Evolutionary conservation across 495 filamentous ascomycete species (phyloP).

Genomic region (Cudoniella acicularis): DNA sequence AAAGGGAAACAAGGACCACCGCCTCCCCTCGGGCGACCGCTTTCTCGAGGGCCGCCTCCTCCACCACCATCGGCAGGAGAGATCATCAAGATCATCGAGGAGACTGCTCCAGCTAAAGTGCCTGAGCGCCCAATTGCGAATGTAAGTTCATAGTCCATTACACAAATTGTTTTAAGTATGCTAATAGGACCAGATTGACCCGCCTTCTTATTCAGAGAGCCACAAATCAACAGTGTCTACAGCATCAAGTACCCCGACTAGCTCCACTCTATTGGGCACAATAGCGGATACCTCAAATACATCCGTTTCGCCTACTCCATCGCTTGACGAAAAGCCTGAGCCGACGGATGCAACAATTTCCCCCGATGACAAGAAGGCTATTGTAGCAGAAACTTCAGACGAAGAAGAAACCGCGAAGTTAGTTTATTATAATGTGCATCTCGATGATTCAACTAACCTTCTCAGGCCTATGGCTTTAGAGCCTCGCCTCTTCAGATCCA

Average conservation of each 20-base stretch:
- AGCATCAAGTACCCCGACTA: background rate
- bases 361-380: background rate
- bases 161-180: background rate
- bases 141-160: background rate
- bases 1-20: no score
- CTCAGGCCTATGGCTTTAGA: slow-evolving; percentile 7
- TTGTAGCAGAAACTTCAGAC: background rate
- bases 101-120: background rate
- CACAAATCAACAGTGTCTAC: background rate
- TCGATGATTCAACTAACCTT: background rate
- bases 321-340: background rate
- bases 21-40: no score
- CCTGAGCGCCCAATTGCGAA: background rate
- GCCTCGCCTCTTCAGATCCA: slow-evolving; percentile 20
- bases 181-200: slow-evolving; percentile 5
- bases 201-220: slow-evolving; percentile 15
- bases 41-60: slow-evolving; percentile 2
- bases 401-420: background rate
- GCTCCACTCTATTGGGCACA: background rate
- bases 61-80: background rate
- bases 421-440: background rate
- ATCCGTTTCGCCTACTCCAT: background rate
- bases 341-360: background rate
- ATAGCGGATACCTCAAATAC: background rate
- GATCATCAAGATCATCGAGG: background rate